Evolutionary conservation across 2,329 filamentous ascomycete genomes (phyloP).

Genomic region (Pyrenochaeta sp.): DNA sequence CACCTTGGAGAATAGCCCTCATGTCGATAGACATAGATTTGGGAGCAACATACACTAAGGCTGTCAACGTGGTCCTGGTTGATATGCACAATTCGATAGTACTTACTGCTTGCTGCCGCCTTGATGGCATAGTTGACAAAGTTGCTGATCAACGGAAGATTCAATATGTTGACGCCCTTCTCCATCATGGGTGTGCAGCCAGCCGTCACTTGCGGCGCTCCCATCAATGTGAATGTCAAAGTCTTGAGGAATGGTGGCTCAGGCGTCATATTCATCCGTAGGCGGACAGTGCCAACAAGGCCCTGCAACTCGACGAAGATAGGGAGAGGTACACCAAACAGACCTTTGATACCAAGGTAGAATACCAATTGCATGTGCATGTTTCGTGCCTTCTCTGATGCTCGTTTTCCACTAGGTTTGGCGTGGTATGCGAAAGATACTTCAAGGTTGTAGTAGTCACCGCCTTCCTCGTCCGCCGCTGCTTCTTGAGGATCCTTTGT

Average conservation of each 20-base stretch:
- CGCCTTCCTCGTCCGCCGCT: conserved; percentile 87
- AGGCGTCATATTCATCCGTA: conserved; percentile 85
- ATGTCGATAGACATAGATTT: conserved; percentile 94
- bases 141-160: conserved; percentile 90
- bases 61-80: conserved; percentile 39
- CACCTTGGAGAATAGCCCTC: conserved; percentile 87
- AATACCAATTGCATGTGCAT: conserved; percentile 98
- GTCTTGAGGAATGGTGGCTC: conserved; percentile 93
- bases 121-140: conserved; percentile 97
- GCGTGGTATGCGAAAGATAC: conserved; percentile 92
- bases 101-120: conserved; percentile 71
- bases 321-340: conserved; percentile 88
- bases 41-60: conserved; percentile 82
- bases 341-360: conserved; percentile 86
- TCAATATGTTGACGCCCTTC: conserved; percentile 87
- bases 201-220: conserved; percentile 85
- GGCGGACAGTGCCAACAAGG: conserved; percentile 84
- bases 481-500: conserved; percentile 86
- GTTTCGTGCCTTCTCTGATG: conserved; percentile 85
- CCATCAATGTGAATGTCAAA: conserved; percentile 93
- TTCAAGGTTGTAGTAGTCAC: conserved; percentile 92
- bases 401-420: conserved; percentile 72
- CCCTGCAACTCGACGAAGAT: conserved; percentile 91
- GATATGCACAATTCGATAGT: neutral
- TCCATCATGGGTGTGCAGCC: conserved; percentile 94